Evolutionary conservation across 2,329 filamentous ascomycete genomes (phyloP).

Genomic region (Aspergillus spinulosporus): DNA sequence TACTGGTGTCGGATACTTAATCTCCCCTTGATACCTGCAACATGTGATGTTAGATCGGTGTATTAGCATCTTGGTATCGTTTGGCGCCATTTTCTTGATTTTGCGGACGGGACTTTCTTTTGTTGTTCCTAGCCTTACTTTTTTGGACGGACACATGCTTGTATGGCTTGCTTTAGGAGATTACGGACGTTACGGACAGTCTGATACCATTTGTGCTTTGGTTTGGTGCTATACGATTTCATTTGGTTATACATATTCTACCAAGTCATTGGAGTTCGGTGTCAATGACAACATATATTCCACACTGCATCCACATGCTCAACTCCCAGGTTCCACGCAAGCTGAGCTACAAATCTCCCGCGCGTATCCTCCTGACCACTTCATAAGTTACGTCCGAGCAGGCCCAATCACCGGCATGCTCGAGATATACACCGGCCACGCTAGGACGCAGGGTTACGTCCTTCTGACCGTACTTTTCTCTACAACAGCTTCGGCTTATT

Average conservation of each 20-base stretch:
- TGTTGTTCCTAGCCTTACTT: background rate
- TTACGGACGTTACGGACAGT: slow-evolving; percentile 6
- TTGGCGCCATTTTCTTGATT: slow-evolving; percentile 3
- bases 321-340: background rate
- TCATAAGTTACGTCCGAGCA: background rate
- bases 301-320: background rate
- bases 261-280: background rate
- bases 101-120: background rate
- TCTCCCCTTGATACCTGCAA: background rate
- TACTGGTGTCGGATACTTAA: background rate
- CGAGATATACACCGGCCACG: background rate
- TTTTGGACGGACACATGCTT: slow-evolving; percentile 3
- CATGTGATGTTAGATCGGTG: slow-evolving; percentile 1
- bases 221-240: slow-evolving; percentile 6
- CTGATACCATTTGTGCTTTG: slow-evolving; percentile 15
- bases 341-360: background rate
- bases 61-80: slow-evolving; percentile 3
- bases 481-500: background rate
- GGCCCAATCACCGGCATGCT: background rate
- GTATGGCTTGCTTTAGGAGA: background rate
- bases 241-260: background rate
- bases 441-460: background rate
- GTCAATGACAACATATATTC: background rate
- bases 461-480: background rate
- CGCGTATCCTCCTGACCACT: background rate